Conservation (phyloP, 495 filamentous ascomycete species). For the Annulohypoxylon stygium region DNA sequence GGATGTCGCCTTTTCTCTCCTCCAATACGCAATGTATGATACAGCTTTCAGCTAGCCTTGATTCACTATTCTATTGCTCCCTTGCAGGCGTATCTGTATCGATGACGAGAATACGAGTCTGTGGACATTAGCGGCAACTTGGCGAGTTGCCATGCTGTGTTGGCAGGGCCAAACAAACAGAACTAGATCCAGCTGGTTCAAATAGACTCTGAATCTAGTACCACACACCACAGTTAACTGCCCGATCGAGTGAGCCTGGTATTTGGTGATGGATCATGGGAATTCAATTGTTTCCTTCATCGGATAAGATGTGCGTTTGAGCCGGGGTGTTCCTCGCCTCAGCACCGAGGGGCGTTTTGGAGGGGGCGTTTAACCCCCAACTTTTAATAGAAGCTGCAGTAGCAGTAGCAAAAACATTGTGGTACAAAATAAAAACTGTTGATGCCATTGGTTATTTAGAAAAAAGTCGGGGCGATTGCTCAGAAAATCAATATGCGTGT, state of each 20-base stretch:
- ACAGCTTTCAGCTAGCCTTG: constrained; percentile 1
- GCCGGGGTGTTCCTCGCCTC: constrained; percentile 24
- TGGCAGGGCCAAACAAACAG: constrained; percentile 25
- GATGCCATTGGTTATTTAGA: constrained; percentile 10
- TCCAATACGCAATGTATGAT: not conserved
- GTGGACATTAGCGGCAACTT: constrained; percentile 41
- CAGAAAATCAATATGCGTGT: constrained; percentile 20
- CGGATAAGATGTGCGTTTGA: constrained; percentile 16
- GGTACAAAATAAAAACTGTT: constrained; percentile 5
- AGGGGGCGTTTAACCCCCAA: constrained; percentile 5
- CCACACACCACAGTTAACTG: constrained; percentile 20
- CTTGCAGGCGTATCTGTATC: constrained; percentile 33
- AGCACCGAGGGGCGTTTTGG: not conserved
- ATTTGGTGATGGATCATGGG: constrained; percentile 27
- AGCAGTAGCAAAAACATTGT: constrained; percentile 12
- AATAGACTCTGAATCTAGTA: constrained; percentile 39
- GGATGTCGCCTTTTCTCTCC: constrained; percentile 8
- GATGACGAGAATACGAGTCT: constrained; percentile 40
- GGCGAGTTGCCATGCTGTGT: constrained; percentile 32
- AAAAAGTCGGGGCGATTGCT: constrained; percentile 16
- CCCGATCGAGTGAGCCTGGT: constrained; percentile 25
- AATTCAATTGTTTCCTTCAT: constrained; percentile 9
- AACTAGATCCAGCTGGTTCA: constrained; percentile 19
- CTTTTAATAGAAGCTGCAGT: not conserved
- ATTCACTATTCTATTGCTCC: constrained; percentile 31